Conservation (phyloP, 768 basidiomycete genomes). For the Leucocoprinus leucothites region DNA sequence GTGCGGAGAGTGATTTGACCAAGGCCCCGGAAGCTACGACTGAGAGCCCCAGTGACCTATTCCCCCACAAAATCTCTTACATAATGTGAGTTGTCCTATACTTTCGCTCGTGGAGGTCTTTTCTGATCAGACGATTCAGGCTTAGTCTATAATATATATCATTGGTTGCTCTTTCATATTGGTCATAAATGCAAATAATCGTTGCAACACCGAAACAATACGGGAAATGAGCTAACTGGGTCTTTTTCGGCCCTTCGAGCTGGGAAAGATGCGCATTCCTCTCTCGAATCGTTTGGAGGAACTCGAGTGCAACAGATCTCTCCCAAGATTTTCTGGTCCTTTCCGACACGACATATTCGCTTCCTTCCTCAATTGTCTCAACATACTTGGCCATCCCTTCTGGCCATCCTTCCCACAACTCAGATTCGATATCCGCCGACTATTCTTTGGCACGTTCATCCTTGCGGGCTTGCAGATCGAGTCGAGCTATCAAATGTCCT, state of each 20-base stretch:
- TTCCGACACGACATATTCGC: neutral
- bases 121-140: neutral
- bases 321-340: neutral
- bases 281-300: too few species aligned
- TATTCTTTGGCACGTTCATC: too few species aligned
- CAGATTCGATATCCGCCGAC: too few species aligned
- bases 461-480: too few species aligned
- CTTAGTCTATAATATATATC: conserved; percentile 5
- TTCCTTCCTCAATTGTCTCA: too few species aligned
- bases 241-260: neutral
- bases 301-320: too few species aligned
- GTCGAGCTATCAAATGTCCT: too few species aligned
- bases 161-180: neutral
- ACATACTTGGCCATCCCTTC: too few species aligned
- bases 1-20: conserved; percentile 27
- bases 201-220: neutral
- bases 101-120: neutral
- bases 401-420: too few species aligned
- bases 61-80: conserved; percentile 10
- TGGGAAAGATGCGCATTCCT: neutral
- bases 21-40: neutral
- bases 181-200: conserved; percentile 2
- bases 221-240: neutral
- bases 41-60: neutral
- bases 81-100: conserved; percentile 20